phyloP scores from a whole-genome alignment of 1,284 basidiomycete species.

The Marasmius tenuissimus region DNA sequence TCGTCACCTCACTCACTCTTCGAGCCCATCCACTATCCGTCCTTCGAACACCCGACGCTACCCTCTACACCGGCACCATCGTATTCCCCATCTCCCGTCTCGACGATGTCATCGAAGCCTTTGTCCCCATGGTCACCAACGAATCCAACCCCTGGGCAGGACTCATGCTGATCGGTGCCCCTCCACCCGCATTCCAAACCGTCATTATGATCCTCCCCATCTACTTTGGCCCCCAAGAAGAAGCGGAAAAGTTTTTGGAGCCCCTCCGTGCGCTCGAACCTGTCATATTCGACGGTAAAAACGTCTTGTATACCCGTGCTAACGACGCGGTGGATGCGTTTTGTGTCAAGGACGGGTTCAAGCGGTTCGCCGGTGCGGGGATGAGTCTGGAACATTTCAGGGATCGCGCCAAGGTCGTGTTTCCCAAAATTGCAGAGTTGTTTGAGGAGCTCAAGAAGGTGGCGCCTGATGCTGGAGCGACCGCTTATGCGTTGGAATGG shows the following conservation, averaged over 20 bases:
- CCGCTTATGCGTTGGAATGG: slow-evolving; percentile 4
- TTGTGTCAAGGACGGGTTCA: slow-evolving; percentile 7
- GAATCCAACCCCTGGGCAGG: background rate
- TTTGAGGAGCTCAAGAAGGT: background rate
- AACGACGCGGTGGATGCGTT: slow-evolving; percentile 6
- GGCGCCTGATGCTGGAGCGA: slow-evolving; percentile 3
- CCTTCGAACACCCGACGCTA: background rate
- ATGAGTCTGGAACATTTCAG: background rate
- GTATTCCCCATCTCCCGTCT: slow-evolving; percentile 1
- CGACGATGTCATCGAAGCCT: background rate
- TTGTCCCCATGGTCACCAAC: slow-evolving; percentile 1
- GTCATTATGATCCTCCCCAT: background rate
- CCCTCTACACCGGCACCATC: slow-evolving; percentile 1
- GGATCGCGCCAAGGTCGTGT: background rate
- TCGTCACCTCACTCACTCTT: slow-evolving; percentile 5
- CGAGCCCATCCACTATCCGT: slow-evolving; percentile 1
- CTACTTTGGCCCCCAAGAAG: background rate
- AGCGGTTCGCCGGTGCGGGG: slow-evolving; percentile 5
- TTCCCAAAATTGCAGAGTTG: background rate
- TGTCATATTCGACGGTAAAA: background rate
- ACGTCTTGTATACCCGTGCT: background rate
- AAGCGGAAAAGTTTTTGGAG: slow-evolving; percentile 3
- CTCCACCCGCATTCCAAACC: slow-evolving; percentile 4
- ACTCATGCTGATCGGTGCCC: slow-evolving; percentile 1
- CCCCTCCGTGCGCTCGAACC: slow-evolving; percentile 4